These are phyloP conservation scores for Venturia asperata DNA, from an alignment of 2,329 filamentous ascomycete genomes.

Conservation along the genomic window DNA sequence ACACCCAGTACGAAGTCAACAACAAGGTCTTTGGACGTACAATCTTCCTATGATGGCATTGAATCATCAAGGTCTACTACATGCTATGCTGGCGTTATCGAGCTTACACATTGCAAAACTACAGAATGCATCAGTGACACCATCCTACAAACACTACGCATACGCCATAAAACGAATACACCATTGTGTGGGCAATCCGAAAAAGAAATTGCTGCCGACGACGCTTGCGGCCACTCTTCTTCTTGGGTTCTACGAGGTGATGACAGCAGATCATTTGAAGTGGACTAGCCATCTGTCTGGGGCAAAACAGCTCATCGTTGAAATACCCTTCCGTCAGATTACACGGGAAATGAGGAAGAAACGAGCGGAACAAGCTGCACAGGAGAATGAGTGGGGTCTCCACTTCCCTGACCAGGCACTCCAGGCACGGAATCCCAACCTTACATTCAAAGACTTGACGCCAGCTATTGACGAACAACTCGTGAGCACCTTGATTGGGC, in stretches of 20 bases:
- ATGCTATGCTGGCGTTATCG: constrained; percentile 81
- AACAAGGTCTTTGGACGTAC: constrained; percentile 59
- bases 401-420: constrained; percentile 20
- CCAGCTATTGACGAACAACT: constrained; percentile 38
- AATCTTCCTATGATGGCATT: constrained; percentile 80
- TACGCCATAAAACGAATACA: constrained; percentile 73
- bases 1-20: constrained; percentile 52
- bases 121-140: constrained; percentile 64
- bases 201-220: constrained; percentile 60
- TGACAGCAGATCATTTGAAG: constrained; percentile 87
- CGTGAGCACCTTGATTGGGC: constrained; percentile 52
- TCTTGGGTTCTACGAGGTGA: constrained; percentile 87
- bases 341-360: constrained; percentile 62
- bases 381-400: neutral
- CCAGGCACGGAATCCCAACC: neutral
- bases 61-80: constrained; percentile 76
- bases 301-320: constrained; percentile 70
- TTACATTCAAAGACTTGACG: constrained; percentile 21
- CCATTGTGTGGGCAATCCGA: constrained; percentile 58
- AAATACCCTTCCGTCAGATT: constrained; percentile 71
- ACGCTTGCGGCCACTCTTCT: constrained; percentile 84
- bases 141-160: constrained; percentile 87
- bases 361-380: constrained; percentile 37
- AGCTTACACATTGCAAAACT: constrained; percentile 83
- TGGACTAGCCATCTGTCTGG: constrained; percentile 92